Evolutionary conservation across 164 flowering plant species (phyloP).

Genomic region (Piper longum): DNA sequence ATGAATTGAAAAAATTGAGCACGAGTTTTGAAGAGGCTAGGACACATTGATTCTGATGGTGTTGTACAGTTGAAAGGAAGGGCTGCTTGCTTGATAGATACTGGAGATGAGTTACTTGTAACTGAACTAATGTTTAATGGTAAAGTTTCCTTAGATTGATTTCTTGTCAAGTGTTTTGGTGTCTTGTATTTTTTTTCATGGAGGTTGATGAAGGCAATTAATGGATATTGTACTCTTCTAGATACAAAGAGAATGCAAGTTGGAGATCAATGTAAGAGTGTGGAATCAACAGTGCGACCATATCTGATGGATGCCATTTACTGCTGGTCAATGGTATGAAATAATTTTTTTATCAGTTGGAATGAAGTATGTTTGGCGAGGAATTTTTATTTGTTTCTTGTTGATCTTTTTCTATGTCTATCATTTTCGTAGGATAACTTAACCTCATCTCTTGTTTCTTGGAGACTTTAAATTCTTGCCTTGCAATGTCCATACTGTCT

Average conservation of each 20-base stretch:
- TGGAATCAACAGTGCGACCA: slow-evolving; percentile 83
- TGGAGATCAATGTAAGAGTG: slow-evolving; percentile 92
- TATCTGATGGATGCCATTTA: slow-evolving; percentile 96
- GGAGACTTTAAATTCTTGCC: too few species aligned
- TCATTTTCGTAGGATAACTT: too few species aligned
- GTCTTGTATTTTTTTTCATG: slow-evolving; percentile 1
- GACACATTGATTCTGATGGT: slow-evolving; percentile 93
- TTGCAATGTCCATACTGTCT: too few species aligned
- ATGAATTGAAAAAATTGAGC: slow-evolving; percentile 87
- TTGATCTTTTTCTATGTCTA: too few species aligned
- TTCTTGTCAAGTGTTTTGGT: neutral
- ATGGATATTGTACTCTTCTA: slow-evolving; percentile 14
- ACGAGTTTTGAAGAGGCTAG: slow-evolving; percentile 87
- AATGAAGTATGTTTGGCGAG: too few species aligned
- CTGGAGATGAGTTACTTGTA: slow-evolving; percentile 97
- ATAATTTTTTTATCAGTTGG: too few species aligned
- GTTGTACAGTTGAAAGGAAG: slow-evolving; percentile 94
- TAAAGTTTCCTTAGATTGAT: slow-evolving; percentile 9
- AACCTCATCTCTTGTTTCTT: too few species aligned
- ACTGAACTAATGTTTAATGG: slow-evolving; percentile 99
- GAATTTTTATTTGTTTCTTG: too few species aligned
- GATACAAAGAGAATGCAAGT: slow-evolving; percentile 96
- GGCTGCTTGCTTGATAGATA: slow-evolving; percentile 97
- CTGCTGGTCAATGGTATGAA: slow-evolving; percentile 87
- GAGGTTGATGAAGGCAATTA: neutral